A percentile compares a stretch with the other conserved stretches of the same genome.
Conservation (phyloP, 331 rosid species). For the Phaseolus coccineus region DNA sequence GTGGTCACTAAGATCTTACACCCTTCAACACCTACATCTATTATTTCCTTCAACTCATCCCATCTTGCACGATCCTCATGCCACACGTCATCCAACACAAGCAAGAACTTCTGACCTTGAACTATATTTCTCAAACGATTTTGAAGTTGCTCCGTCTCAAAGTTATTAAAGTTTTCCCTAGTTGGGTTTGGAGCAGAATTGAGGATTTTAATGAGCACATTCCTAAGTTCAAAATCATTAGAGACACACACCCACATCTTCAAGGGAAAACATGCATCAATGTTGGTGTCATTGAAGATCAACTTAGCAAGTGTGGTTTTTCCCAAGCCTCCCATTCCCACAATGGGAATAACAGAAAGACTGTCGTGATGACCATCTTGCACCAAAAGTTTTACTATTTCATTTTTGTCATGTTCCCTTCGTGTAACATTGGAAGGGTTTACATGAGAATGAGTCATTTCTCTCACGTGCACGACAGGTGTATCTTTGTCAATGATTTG, state of each 20-base stretch:
- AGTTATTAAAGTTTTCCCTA: not conserved
- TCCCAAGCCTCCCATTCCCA: not conserved
- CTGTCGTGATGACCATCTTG: not conserved
- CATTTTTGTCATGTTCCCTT: not conserved
- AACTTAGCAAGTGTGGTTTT: not conserved
- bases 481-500: not conserved
- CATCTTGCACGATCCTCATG: not conserved
- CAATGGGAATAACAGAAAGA: slow-evolving; percentile 13
- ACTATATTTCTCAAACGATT: not conserved
- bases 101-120: not conserved
- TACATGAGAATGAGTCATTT: not conserved
- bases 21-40: not conserved
- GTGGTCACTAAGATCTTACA: not conserved
- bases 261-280: not conserved
- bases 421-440: not conserved
- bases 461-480: not conserved
- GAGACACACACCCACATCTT: no score
- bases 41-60: not conserved
- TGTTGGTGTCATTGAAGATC: slow-evolving; percentile 13
- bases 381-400: not conserved
- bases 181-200: not conserved
- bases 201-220: slow-evolving; percentile 2
- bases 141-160: not conserved
- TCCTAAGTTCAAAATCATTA: no score
- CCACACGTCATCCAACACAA: not conserved